phyloP scores from a whole-genome alignment of 495 filamentous ascomycete species.

The Chaetomium cochliodes region DNA sequence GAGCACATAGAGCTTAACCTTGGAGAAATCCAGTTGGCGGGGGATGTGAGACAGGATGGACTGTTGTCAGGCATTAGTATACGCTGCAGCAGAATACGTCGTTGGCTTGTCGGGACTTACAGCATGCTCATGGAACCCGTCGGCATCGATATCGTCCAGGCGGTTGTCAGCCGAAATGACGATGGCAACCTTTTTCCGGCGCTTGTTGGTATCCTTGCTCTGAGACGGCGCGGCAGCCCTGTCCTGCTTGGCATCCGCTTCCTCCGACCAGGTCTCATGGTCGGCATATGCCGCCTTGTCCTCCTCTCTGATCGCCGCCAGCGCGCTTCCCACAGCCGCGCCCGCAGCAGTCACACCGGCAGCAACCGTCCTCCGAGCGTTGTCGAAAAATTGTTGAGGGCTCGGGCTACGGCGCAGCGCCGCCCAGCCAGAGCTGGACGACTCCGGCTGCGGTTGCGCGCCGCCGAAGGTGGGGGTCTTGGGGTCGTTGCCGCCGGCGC shows the following conservation, averaged over 20 bases:
- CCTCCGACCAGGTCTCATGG: constrained; percentile 81
- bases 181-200: constrained; percentile 75
- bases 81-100: not conserved
- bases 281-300: constrained; percentile 76
- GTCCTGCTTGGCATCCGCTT: constrained; percentile 57
- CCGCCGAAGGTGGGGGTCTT: constrained; percentile 42
- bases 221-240: constrained; percentile 30
- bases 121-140: constrained; percentile 69
- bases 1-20: constrained; percentile 73
- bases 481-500: constrained; percentile 40
- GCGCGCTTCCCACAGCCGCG: constrained; percentile 69
- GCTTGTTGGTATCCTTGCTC: constrained; percentile 41
- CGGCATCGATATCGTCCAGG: constrained; percentile 58
- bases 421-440: constrained; percentile 61
- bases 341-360: constrained; percentile 84
- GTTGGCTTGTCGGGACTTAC: constrained; percentile 53
- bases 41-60: constrained; percentile 89
- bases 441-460: constrained; percentile 40
- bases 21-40: constrained; percentile 63
- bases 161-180: constrained; percentile 75
- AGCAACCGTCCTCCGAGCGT: constrained; percentile 69
- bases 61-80: constrained; percentile 43
- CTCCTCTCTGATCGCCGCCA: constrained; percentile 82
- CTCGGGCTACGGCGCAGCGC: constrained; percentile 82
- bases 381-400: constrained; percentile 83